Conservation (phyloP, 331 rosid genomes). For the Cydonia oblonga region DNA sequence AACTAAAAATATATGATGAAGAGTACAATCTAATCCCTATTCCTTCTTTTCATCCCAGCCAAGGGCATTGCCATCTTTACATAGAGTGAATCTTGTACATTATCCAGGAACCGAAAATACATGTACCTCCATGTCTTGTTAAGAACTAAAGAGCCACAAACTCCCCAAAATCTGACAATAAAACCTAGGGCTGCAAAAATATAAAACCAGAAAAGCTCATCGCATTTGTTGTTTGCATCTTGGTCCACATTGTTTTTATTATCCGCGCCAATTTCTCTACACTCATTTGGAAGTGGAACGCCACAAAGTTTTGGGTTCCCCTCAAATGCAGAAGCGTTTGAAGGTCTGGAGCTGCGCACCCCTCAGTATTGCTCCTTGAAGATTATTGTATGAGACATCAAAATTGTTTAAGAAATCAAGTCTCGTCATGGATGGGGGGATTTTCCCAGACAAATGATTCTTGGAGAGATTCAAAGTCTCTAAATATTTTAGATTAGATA, state of each 20-base stretch:
- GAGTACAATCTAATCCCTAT: too few species aligned
- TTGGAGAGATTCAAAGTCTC: fast-evolving
- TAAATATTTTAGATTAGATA: too few species aligned
- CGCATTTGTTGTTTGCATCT: too few species aligned
- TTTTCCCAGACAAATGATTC: too few species aligned
- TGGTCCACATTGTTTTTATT: too few species aligned
- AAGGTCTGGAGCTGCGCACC: neutral
- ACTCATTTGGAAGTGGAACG: neutral
- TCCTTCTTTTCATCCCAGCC: neutral
- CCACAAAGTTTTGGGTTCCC: neutral
- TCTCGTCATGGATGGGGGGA: too few species aligned
- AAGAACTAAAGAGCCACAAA: neutral
- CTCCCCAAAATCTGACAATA: too few species aligned
- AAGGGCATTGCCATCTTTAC: neutral
- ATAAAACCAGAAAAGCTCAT: too few species aligned
- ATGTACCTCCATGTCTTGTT: neutral
- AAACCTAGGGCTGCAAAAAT: neutral
- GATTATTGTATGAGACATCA: neutral
- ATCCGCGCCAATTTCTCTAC: too few species aligned
- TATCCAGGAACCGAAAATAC: neutral
- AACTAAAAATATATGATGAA: too few species aligned
- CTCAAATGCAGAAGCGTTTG: too few species aligned
- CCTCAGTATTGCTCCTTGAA: neutral
- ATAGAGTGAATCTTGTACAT: neutral
- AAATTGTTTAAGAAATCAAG: too few species aligned